Evolutionary conservation across 176 grass and related monocot species (phyloP), one percentile per base, ranked within the genome.

Genomic region (Triticum turgidum): DNA sequence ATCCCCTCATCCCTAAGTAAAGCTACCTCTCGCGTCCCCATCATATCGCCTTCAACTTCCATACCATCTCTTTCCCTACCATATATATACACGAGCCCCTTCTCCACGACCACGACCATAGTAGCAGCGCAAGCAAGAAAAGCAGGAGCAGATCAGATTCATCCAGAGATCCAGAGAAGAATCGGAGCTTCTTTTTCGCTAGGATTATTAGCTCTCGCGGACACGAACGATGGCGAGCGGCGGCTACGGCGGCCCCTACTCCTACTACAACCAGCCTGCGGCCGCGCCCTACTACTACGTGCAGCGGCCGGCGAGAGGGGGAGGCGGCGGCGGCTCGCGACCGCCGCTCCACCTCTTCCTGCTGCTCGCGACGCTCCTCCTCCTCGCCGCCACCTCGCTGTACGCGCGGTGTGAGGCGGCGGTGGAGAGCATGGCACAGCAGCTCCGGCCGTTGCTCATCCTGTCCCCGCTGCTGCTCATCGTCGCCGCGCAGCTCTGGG

Each of bases 391-490:
- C 54, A 2, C 82, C 44, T 75, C 90, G 15, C 88, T 90, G 63
- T 89, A 86, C 90, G 58, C 84, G 84, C 49, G 45, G 86, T 97
- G 91, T 42, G 95, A 92, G 74, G 89, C 88, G 49, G 88, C 77
- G 70, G 69, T 97, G 84, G 90, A 82, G 83, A 84, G 56, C 59
- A 62, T 97, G 69, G 9, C 76, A 15, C 73, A 87, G 42, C 88
- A 89, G 88, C 49, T 92, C 84, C 81, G 85, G 30, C 21, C 87
- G 39, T 37, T 89, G 41, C 32, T 97, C 81, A 86, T 92, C 73
- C 72, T 97, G 7, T 94, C 95, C 13, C 95, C 92, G 25, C 82
- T 97, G 62, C 67, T 94, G 69, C 63, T 92, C 78, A 91, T 96
- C 78, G 34, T 98, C 29, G 88, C 81, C n/a, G 96, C 85, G 13